Base-by-base conservation (phyloP, 2,329 filamentous ascomycete species). In the Albifimbria verrucaria region DNA sequence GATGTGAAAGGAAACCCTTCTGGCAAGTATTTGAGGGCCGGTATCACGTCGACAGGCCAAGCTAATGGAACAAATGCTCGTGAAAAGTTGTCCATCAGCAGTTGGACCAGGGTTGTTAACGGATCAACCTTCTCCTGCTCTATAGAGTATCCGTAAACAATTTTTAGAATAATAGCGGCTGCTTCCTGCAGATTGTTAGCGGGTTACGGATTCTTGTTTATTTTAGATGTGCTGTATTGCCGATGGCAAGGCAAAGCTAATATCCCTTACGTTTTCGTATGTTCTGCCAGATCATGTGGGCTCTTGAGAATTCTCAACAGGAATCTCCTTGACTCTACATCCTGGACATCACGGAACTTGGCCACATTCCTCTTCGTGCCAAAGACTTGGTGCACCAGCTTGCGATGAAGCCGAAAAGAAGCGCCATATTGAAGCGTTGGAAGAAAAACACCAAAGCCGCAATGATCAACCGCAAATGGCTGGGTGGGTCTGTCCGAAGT, bases 361-460 rank as follows among this genome's bases (percentile, higher is more conserved):
- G 52, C 45, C 0, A 55, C 52, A 12, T 56, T 49, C 1, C 44
- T 45, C 44, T 58, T 63, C 1, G 66, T 68, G 0, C 65, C 66
- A 32, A 68, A 26, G 21, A 65, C 53, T 22, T 65, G 65, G 23
- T 68, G 65, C n/a, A 69, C 52, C 3, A 67, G 41, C 47, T 66
- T 68, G 21, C 66, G 63, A 7, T 64, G 60, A 1, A 54, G 51
- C 10, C 61, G 57, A 41, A 59, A 63, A 0, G 21, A 52, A 1
- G 57, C 46, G 10, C 52, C 54, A n/a, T 68, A 65, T 1, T 42
- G 44, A 18, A 56, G 51, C 7, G 42, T 54, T 9, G 61, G 43
- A 9, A 59, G 46, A 3, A 61, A 55, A 1, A 24, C 39, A 0
- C 49, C 55, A 36, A 59, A 65, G 0, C 65, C 65, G 32, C 65